Evolutionary conservation across 1,284 basidiomycete genomes (phyloP).

Genomic region (Phaffia rhodozyma): DNA sequence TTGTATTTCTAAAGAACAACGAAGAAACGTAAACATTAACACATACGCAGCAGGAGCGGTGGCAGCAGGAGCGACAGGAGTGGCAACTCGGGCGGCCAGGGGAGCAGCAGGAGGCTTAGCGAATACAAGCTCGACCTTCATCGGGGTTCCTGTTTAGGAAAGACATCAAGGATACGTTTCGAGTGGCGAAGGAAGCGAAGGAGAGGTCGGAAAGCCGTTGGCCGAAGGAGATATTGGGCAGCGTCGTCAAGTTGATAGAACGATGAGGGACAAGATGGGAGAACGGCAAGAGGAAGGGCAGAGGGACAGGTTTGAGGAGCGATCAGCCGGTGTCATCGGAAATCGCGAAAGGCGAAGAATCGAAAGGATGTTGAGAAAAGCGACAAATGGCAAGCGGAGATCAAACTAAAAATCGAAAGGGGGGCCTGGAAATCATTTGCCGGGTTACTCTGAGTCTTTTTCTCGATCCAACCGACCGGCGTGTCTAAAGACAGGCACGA

Average conservation of each 20-base stretch:
- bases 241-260: not conserved
- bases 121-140: constrained; percentile 96
- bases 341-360: constrained; percentile 22
- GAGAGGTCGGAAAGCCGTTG: constrained; percentile 43
- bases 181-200: constrained; percentile 41
- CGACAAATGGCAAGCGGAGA: no score
- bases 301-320: constrained; percentile 21
- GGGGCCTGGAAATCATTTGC: no score
- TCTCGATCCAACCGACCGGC: no score
- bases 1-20: constrained; percentile 1
- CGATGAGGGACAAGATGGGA: not conserved
- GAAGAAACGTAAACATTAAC: constrained; percentile 39
- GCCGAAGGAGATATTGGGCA: not conserved
- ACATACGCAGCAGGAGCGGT: constrained; percentile 27
- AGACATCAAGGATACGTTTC: constrained; percentile 17
- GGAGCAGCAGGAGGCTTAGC: constrained; percentile 56
- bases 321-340: not conserved
- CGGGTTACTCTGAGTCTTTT: no score
- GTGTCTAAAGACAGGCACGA: no score
- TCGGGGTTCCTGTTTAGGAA: constrained; percentile 64
- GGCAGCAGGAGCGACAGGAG: constrained; percentile 43
- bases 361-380: not conserved
- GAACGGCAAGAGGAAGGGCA: not conserved
- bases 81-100: constrained; percentile 49
- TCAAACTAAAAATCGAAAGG: no score